phyloP scores from a whole-genome alignment of 192 early-diverging fungal species.

The Coemansia sp. region DNA sequence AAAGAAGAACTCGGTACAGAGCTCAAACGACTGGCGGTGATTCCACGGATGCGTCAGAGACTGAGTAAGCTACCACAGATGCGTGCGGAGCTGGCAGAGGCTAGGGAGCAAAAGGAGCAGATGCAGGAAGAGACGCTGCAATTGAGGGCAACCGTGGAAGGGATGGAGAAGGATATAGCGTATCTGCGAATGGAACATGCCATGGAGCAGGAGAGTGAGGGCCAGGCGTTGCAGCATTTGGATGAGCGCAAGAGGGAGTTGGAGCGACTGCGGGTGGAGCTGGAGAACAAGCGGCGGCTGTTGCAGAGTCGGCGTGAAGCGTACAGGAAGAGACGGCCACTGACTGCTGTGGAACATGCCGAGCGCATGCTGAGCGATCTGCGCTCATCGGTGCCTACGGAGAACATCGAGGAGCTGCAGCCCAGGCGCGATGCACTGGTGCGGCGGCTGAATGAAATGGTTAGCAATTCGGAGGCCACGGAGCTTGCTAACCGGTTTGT shows the following conservation, averaged over 20 bases:
- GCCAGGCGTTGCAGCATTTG: slow-evolving; percentile 36
- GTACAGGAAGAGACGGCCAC: slow-evolving; percentile 30
- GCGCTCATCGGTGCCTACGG: background rate
- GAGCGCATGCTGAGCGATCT: slow-evolving; percentile 33
- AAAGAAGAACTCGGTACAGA: slow-evolving; percentile 42
- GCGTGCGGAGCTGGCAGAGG: slow-evolving; percentile 29
- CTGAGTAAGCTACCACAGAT: slow-evolving; percentile 39
- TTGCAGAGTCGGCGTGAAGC: slow-evolving; percentile 26
- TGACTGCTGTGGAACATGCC: slow-evolving; percentile 42
- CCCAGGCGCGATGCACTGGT: slow-evolving; percentile 10
- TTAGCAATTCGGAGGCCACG: slow-evolving; percentile 37
- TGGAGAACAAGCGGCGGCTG: slow-evolving; percentile 37
- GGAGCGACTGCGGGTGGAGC: slow-evolving; percentile 16
- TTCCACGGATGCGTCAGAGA: slow-evolving; percentile 38
- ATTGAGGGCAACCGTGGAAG: slow-evolving; percentile 15
- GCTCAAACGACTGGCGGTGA: slow-evolving; percentile 40
- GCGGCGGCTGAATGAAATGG: slow-evolving; percentile 28
- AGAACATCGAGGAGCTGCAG: slow-evolving; percentile 6
- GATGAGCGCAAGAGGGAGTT: slow-evolving; percentile 21
- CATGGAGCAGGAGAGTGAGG: slow-evolving; percentile 48
- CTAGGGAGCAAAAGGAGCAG: slow-evolving; percentile 9
- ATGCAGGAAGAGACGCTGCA: slow-evolving; percentile 35
- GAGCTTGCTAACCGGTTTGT: slow-evolving; percentile 36
- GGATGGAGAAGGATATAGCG: slow-evolving; percentile 41
- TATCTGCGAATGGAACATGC: slow-evolving; percentile 45